phyloP scores from a whole-genome alignment of 202 grass and related monocot species.

The Saccharum hybrid region DNA sequence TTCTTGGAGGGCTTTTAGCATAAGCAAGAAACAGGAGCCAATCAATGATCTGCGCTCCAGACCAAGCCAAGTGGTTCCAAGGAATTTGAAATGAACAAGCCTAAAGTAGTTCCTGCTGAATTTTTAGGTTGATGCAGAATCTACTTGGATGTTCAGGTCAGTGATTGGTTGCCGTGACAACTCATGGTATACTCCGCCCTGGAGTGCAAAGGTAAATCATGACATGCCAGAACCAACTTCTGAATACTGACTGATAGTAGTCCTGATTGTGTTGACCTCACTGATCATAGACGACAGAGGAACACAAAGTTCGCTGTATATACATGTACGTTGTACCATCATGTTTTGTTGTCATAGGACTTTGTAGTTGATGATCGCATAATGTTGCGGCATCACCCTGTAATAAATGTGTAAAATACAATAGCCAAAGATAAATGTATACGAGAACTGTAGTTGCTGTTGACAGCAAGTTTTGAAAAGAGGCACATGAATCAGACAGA shows the following conservation, averaged over 20 bases:
- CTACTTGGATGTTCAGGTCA: slow-evolving; percentile 31
- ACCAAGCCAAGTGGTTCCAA: slow-evolving; percentile 25
- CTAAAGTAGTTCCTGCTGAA: slow-evolving; percentile 44
- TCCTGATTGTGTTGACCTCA: slow-evolving; percentile 18
- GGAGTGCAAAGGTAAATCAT: slow-evolving; percentile 11
- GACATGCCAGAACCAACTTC: background rate
- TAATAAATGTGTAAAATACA: slow-evolving; percentile 45
- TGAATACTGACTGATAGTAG: slow-evolving; percentile 27
- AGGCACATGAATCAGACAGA: background rate
- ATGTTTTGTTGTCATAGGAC: slow-evolving; percentile 41
- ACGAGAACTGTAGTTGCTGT: slow-evolving; percentile 27
- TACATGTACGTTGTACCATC: slow-evolving; percentile 32
- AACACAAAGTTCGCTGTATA: slow-evolving; percentile 34
- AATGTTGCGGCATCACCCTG: slow-evolving; percentile 27
- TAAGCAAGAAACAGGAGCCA: slow-evolving; percentile 16
- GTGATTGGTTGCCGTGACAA: background rate
- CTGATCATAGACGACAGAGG: slow-evolving; percentile 32
- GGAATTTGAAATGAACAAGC: slow-evolving; percentile 16
- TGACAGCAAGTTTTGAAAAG: slow-evolving; percentile 36
- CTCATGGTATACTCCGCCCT: background rate
- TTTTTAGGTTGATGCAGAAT: slow-evolving; percentile 54
- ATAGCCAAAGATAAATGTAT: slow-evolving; percentile 40
- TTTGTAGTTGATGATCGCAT: slow-evolving; percentile 34
- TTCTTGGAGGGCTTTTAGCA: slow-evolving; percentile 8
- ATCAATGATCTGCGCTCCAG: background rate